Evolutionary conservation across 306 rosid genomes (phyloP).

Genomic region (Medicago lupulina): DNA sequence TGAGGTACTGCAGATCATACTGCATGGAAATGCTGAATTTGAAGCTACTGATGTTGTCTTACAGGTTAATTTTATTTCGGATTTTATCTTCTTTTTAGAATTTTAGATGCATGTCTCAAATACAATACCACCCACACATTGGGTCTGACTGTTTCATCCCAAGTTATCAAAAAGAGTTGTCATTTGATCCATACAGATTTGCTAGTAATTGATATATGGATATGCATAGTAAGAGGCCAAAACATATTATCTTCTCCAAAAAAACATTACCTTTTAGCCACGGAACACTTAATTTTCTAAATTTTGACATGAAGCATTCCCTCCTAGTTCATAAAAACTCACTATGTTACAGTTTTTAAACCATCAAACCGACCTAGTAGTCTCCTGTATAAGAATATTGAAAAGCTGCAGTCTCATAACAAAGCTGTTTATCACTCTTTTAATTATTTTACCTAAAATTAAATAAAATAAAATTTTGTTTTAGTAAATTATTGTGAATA

Average conservation of each 20-base stretch:
- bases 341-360: constrained; percentile 16
- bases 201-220: constrained; percentile 21
- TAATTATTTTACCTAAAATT: background rate
- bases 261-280: background rate
- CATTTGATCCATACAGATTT: constrained; percentile 14
- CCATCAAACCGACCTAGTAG: constrained; percentile 23
- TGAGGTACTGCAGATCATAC: constrained; percentile 70
- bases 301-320: background rate
- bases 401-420: constrained; percentile 13
- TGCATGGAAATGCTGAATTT: constrained; percentile 97
- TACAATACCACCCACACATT: background rate
- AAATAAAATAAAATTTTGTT: background rate
- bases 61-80: constrained; percentile 59
- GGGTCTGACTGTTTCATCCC: constrained; percentile 5
- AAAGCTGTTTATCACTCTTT: constrained; percentile 1
- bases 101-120: constrained; percentile 2
- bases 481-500: constrained; percentile 25
- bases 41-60: constrained; percentile 79
- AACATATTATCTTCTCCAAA: background rate
- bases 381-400: constrained; percentile 30
- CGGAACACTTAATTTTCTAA: constrained; percentile 2
- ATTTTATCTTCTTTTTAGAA: background rate
- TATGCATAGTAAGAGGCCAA: constrained; percentile 37
- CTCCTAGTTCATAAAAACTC: constrained; percentile 10
- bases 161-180: constrained; percentile 16